phyloP scores from a whole-genome alignment of 169 alveolate species.

The Plasmodium adleri region DNA sequence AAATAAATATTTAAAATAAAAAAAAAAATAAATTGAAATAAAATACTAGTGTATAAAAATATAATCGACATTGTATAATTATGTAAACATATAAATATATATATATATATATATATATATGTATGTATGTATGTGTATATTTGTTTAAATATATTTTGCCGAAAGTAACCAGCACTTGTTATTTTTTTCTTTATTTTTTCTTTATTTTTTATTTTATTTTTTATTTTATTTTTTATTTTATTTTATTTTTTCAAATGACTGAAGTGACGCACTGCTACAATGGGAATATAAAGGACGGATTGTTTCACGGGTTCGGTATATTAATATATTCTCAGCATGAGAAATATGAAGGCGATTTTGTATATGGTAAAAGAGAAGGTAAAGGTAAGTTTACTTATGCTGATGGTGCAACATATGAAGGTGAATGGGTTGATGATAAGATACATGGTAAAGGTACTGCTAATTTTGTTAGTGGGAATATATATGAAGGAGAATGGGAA shows the following conservation, averaged over 20 bases:
- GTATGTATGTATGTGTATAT: not conserved
- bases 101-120: not conserved
- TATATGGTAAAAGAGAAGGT: slow-evolving; percentile 95
- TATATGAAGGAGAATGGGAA: slow-evolving; percentile 92
- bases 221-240: not conserved
- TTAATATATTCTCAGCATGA: slow-evolving; percentile 92
- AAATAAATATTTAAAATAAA: too few species aligned
- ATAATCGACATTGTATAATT: not conserved
- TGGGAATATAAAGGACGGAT: slow-evolving; percentile 94
- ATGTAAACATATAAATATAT: not conserved
- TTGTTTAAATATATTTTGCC: not conserved
- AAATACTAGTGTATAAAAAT: too few species aligned
- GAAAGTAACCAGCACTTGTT: too few species aligned
- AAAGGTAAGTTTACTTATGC: slow-evolving; percentile 93
- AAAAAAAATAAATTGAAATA: too few species aligned
- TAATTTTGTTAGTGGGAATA: slow-evolving; percentile 92
- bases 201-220: too few species aligned
- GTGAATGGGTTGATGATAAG: slow-evolving; percentile 95
- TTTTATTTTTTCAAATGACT: slow-evolving; percentile 32
- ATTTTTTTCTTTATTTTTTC: too few species aligned
- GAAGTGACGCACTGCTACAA: slow-evolving; percentile 88
- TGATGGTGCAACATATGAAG: slow-evolving; percentile 96
- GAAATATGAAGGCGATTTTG: slow-evolving; percentile 96
- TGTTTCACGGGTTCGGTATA: slow-evolving; percentile 93
- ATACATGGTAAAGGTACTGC: slow-evolving; percentile 95